Percentiles rank a stretch among this genome's conserved stretches.
Conservation (phyloP, 2,329 filamentous ascomycete species). For the Chaetomium sp. region DNA sequence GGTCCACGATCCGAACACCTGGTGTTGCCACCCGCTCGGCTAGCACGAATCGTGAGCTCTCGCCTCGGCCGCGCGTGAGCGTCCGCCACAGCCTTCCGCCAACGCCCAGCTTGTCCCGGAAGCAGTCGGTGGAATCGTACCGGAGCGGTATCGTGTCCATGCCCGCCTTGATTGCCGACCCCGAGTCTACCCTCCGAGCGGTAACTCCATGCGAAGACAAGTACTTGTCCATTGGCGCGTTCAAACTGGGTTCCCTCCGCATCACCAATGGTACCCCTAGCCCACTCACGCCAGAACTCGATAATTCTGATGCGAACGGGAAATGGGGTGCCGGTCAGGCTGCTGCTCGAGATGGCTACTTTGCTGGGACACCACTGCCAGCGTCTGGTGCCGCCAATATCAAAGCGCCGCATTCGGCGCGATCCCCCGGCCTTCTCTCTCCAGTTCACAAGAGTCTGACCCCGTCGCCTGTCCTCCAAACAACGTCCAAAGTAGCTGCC, state of each 20-base stretch:
- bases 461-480: slow-evolving; percentile 35
- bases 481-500: slow-evolving; percentile 43
- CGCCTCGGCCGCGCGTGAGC: slow-evolving; percentile 26
- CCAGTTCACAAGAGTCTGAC: slow-evolving; percentile 31
- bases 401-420: background rate
- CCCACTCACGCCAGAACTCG: slow-evolving; percentile 39
- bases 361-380: background rate
- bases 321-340: background rate
- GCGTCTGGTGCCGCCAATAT: background rate
- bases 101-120: slow-evolving; percentile 34
- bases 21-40: slow-evolving; percentile 41
- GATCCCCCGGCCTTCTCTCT: slow-evolving; percentile 14
- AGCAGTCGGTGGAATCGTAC: slow-evolving; percentile 35
- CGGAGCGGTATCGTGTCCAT: slow-evolving; percentile 31
- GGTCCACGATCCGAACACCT: slow-evolving; percentile 43
- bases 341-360: slow-evolving; percentile 12
- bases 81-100: slow-evolving; percentile 34
- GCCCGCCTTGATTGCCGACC: slow-evolving; percentile 24
- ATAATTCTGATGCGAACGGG: slow-evolving; percentile 13
- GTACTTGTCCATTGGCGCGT: slow-evolving; percentile 56
- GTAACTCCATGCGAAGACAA: slow-evolving; percentile 47
- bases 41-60: slow-evolving; percentile 22
- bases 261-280: slow-evolving; percentile 54
- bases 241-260: slow-evolving; percentile 55
- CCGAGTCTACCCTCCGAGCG: slow-evolving; percentile 30